These are phyloP conservation scores for Entamoeba histolytica DNA, from an alignment of 208 protist species.

Conservation along the genomic window DNA sequence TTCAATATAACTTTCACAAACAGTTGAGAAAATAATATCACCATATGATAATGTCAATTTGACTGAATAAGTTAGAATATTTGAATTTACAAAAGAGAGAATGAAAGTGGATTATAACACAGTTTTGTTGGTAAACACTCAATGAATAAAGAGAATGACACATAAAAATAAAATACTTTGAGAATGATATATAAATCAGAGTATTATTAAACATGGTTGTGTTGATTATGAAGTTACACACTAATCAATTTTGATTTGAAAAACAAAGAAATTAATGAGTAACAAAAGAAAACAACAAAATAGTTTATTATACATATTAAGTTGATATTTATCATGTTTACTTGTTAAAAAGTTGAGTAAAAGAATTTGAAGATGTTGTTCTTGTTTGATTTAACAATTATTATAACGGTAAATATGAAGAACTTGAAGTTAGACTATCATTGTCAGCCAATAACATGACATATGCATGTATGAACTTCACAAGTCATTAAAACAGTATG, in stretches of 20 bases:
- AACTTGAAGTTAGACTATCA: neutral
- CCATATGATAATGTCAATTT: neutral
- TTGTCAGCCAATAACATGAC: neutral
- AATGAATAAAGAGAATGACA: neutral
- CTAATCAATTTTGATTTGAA: neutral
- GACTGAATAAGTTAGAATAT: neutral
- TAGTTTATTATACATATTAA: neutral
- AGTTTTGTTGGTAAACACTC: neutral
- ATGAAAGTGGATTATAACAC: neutral
- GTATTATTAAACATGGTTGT: neutral
- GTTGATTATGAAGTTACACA: neutral
- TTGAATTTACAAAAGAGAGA: neutral
- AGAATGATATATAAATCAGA: neutral
- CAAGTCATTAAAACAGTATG: too few relatives aligned
- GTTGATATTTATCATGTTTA: neutral
- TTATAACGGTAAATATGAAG: neutral
- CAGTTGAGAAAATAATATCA: neutral
- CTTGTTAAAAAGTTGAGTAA: neutral
- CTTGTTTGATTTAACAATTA: neutral
- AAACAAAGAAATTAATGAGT: neutral
- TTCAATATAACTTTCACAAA: neutral
- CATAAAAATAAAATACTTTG: neutral
- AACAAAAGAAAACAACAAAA: neutral
- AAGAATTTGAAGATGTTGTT: neutral
- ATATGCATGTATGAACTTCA: too few relatives aligned